phyloP scores from a whole-genome alignment of 495 filamentous ascomycete species.

The Aspergillus olivimuriae region DNA sequence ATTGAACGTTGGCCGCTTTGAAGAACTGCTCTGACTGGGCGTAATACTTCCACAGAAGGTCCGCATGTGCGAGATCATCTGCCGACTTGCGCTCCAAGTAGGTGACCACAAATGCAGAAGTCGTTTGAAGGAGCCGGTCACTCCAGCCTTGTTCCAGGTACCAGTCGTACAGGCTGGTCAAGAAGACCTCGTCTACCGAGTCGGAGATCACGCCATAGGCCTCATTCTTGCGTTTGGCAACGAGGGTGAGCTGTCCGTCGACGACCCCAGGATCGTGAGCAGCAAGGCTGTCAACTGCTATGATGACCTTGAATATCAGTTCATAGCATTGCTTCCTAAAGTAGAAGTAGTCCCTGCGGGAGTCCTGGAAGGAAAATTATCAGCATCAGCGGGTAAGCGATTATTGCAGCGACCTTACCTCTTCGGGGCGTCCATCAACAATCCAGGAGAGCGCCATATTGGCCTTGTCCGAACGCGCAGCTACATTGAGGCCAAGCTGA shows the following conservation, averaged over 20 bases:
- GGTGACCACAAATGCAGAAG: slow-evolving; percentile 77
- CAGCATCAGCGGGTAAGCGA: slow-evolving; percentile 18
- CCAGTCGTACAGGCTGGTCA: slow-evolving; percentile 95
- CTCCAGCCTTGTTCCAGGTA: slow-evolving; percentile 76
- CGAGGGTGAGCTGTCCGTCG: slow-evolving; percentile 69
- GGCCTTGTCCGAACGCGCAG: slow-evolving; percentile 72
- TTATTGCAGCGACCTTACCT: slow-evolving; percentile 30
- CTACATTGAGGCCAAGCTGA: slow-evolving; percentile 74
- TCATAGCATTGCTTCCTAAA: slow-evolving; percentile 75
- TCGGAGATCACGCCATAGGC: slow-evolving; percentile 80
- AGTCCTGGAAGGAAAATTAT: slow-evolving; percentile 49
- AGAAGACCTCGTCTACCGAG: slow-evolving; percentile 85
- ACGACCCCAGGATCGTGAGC: slow-evolving; percentile 58
- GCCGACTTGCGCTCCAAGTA: slow-evolving; percentile 72
- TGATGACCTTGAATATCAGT: slow-evolving; percentile 69
- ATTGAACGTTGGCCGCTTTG: slow-evolving; percentile 79
- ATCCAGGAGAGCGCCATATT: slow-evolving; percentile 76
- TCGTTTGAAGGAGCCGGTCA: slow-evolving; percentile 74
- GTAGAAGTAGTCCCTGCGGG: slow-evolving; percentile 57
- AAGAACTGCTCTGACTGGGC: slow-evolving; percentile 71
- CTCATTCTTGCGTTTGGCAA: slow-evolving; percentile 73
- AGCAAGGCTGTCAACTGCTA: slow-evolving; percentile 65
- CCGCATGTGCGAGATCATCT: slow-evolving; percentile 66
- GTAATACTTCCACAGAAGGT: slow-evolving; percentile 90
- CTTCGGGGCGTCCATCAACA: slow-evolving; percentile 51